Base-by-base conservation (phyloP, 495 filamentous ascomycete genomes). In the Aspergillus sparsus region DNA sequence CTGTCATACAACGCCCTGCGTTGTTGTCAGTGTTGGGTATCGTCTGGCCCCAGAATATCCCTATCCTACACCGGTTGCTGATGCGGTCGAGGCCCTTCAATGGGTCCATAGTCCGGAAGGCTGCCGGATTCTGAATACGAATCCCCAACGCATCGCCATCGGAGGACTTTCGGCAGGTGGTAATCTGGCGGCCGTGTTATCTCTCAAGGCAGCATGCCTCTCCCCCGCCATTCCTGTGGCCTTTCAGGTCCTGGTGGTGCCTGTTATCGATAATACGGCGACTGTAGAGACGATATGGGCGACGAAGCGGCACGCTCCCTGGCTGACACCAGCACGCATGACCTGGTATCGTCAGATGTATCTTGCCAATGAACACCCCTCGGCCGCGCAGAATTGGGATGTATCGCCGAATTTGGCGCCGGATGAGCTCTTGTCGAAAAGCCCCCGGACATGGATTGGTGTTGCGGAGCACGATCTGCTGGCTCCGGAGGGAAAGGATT, bases 21-120 rank as follows among this genome's bases (percentile, higher is more conserved):
- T 84, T 0, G 82, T 84, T n/a, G 70, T 85, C 10, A 79, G 76
- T 6, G 80, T 83, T 1, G 82, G 84, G 58, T 85, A 84, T 59
- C 74, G 83, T 51, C 77, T 85, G 6, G 82, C 83, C 0, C 83
- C 83, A 2, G 82, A 86, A 62, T 62, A 81, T 52, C 82, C 77
- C 27, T 86, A 73, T 57, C 83, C 83, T 1, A 81, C 82, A 7
- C 82, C 82, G 1, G 80, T 83, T 5, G 77, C 83, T 18, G 83
- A 86, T 62, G 74, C 76, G 60, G 83, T 79, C 82, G 82, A 85
- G 64, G 72, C 74, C 2, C 74, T 86, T 6, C 75, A 83, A 49
- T 86, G 82, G 82, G 70, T 83, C 6, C 58, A 78, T 41, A 60
- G 71, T 6, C 3, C 21, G 21, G 72, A 78, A 0, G 79, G 74